Evolutionary conservation across 2,329 filamentous ascomycete species (phyloP).

Genomic region (Aspergillus carbonarius): DNA sequence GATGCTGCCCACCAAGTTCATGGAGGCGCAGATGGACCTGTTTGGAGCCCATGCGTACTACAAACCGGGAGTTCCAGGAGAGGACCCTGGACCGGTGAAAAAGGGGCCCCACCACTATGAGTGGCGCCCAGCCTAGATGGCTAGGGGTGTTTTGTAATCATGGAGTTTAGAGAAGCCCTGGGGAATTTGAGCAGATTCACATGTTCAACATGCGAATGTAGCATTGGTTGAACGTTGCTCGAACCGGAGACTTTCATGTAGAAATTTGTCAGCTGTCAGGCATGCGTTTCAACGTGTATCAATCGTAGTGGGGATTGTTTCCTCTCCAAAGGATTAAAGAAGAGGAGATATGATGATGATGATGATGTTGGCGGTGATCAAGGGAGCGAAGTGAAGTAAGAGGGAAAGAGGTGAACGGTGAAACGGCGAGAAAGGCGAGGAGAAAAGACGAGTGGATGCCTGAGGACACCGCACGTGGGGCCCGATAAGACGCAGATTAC

Average conservation of each 20-base stretch:
- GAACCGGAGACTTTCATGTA: no score
- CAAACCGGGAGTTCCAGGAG: conserved; percentile 48
- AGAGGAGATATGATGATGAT: no score
- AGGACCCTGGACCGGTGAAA: conserved; percentile 51
- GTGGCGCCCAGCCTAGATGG: conserved; percentile 51
- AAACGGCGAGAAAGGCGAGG: no score
- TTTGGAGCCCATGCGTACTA: conserved; percentile 69
- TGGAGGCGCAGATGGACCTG: conserved; percentile 70
- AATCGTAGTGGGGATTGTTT: no score
- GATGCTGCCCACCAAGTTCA: conserved; percentile 65
- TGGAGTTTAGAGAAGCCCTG: neutral
- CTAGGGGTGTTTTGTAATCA: neutral
- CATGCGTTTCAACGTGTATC: no score
- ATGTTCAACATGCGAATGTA: neutral
- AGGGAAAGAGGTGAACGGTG: no score
- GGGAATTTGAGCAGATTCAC: neutral
- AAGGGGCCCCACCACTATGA: conserved; percentile 65
- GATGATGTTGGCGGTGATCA: no score
- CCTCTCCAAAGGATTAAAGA: no score
- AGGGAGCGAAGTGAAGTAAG: no score
- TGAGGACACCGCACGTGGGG: conserved; percentile 28
- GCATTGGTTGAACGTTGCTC: no score
- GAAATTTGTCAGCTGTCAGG: no score
- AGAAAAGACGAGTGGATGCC: conserved; percentile 12
- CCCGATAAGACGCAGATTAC: conserved; percentile 3